Base-by-base conservation (phyloP, 2,329 filamentous ascomycete genomes). In the Talaromyces albobiverticillius region DNA sequence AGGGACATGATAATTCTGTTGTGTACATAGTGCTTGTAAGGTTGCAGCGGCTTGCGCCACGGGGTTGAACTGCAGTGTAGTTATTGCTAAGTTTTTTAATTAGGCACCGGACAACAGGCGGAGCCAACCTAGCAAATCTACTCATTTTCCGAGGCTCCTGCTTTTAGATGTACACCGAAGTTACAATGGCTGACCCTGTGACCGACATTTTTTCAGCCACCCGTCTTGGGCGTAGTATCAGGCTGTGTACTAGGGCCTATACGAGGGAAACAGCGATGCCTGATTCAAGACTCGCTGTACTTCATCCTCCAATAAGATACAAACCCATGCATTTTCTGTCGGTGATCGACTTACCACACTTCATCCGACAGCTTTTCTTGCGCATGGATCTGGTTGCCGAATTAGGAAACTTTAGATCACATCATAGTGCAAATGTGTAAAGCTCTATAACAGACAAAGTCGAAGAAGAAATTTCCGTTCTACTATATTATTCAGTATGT, bases 201-300 rank as follows among this genome's bases (percentile, higher is more conserved):
- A 47, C 45, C 45, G n/a, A 23, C 45, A 1, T 34, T 11, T 16
- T 48, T 4, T 48, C 46, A 48, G 46, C 32, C 32, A 48, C 46
- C 46, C 46, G 46, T 16, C 29, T 47, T 23, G 45, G 13, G 7
- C 20, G 31, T 48, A 48, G 31, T 36, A 47, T 36, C n/a, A 48
- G 45, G 6, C 31, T 34, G 13, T 14, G 13, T 34, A 34, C 26
- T n/a, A 34, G 20, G 11, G 6, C 2, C 18, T 25, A 16, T 29
- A 36, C 45, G 22, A 14, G 18, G 29, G 11, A 18, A 16, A 20
- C 25, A 32, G 16, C 25, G 9, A 34, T 36, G 45, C 45, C 31
- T 38, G 20, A 38, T 6, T 26, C 22, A 38, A 38, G 18, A 14
- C 11, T 46, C 18, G 20, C 31, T 10, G 31, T 34, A 10, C 8